Evolutionary conservation across 2,329 filamentous ascomycete species (phyloP), one percentile per base, ranked within the genome.

Genomic region (Scedosporium aurantiacum): DNA sequence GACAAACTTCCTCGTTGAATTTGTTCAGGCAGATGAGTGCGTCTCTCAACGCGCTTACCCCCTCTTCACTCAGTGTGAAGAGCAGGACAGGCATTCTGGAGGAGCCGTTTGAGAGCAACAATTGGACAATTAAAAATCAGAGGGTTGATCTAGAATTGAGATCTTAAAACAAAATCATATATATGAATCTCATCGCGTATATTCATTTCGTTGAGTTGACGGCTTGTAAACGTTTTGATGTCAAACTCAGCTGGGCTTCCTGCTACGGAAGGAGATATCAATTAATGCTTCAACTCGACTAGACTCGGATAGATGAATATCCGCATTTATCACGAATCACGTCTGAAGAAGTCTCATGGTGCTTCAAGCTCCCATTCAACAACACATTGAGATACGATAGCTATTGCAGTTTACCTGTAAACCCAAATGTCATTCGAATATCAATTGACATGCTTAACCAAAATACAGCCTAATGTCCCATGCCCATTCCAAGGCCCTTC

Each of bases 1-100:
- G 78, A 27, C 84, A 88, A 21, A 93, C 88, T 55, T 87, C 83
- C 67, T 93, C 89, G 70, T 86, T 89, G 75, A 93, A 92, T 72
- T 90, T 91, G 68, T 83, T 82, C 27, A 93, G 79, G 71, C 89
- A 93, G 23, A 84, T 78, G 62, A 93, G 80, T 25, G 85, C 81
- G 71, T 92, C 89, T 67, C 90, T 87, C 54, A 93, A 77, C 57
- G 82, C 83, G 5, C 79, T 78, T 52, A 90, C 84, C 37, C 86
- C 86, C 66, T 91, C 88, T 62, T 89, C 88, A 67, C 81, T 88
- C 60, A 93, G 76, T 0, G 87, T 88, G 69, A 92, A 91, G 63
- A 80, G 86, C 62, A 92, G 73, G n/a, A 87, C 74, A 5, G 82
- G 76, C 84, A 87, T 85, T 52, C 10, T 61, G 5, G 23, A 27